Base-by-base conservation (phyloP, 2,329 filamentous ascomycete genomes). In the Pseudocercospora fuligena region DNA sequence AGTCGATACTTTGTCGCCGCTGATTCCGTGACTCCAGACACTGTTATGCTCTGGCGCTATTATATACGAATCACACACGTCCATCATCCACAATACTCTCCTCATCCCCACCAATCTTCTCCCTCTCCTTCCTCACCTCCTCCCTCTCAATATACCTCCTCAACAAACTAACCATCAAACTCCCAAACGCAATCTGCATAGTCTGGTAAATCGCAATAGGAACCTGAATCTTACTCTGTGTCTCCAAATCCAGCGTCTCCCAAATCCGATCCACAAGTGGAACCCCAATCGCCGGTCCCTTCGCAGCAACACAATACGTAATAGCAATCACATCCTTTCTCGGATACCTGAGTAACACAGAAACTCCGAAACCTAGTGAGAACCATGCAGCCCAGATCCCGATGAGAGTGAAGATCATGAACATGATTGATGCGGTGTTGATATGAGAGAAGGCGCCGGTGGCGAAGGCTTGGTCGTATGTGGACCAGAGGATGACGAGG, bases 231-330 rank as follows among this genome's bases (percentile, higher is more conserved):
- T 85, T 86, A 0, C 86, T 83, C 67, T 86, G 81, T 21, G 86
- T 83, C 43, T 85, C 78, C 51, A 86, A 78, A 68, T 85, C 83
- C 9, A 87, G 78, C n/a, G 84, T 81, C 16, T 81, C 80, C 82
- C 88, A 92, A 87, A 92, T 91, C 66, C 89, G 86, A 40, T 87
- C 86, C 60, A 87, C 84, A 29, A 92, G 76, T 0, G 90, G 90
- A 8, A 92, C 89, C 0, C 89, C 89, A 66, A 92, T 82, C 2
- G 87, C 88, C 1, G 89, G 89, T 2, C 90, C 91, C 78, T 92
- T 92, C 16, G 90, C 90, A 0, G 90, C 89, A 36, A 88, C 89
- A 72, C 89, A 92, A 77, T 92, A 92, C 71, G 89, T 92, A 12
- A 91, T 86, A 0, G 90, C 89, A 61, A 92, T 86, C 0, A 89